These are phyloP conservation scores for Fibroporia radiculosa DNA, from an alignment of 768 basidiomycete species.

Conservation along the genomic window DNA sequence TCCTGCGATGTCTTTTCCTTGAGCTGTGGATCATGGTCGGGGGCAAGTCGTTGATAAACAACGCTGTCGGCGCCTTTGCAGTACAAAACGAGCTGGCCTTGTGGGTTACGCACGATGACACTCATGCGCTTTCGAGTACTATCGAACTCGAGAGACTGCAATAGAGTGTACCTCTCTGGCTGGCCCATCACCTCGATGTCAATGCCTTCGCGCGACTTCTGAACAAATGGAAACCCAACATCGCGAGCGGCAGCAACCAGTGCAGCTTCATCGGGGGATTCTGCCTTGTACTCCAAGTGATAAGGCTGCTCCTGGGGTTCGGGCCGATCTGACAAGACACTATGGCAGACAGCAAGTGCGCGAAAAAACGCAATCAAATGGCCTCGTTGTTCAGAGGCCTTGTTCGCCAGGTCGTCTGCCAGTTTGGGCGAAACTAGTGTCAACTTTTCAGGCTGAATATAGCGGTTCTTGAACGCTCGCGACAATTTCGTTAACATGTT, in stretches of 20 bases:
- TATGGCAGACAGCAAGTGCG: constrained; percentile 92
- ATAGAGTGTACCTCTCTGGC: constrained; percentile 67
- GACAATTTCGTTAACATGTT: constrained; percentile 73
- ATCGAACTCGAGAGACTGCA: constrained; percentile 90
- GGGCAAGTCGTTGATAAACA: constrained; percentile 79
- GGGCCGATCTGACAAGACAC: constrained; percentile 75
- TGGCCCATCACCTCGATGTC: constrained; percentile 93
- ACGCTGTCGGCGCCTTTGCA: constrained; percentile 98
- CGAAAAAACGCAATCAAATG: constrained; percentile 84
- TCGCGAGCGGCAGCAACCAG: constrained; percentile 89
- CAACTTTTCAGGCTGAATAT: constrained; percentile 69
- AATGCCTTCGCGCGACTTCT: constrained; percentile 61
- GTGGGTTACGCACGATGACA: constrained; percentile 78
- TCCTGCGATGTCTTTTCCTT: constrained; percentile 78
- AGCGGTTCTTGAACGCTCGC: constrained; percentile 83
- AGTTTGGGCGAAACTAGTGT: constrained; percentile 86
- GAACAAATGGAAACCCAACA: constrained; percentile 86
- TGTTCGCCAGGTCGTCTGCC: constrained; percentile 67
- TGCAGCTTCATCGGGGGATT: constrained; percentile 93
- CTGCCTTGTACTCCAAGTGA: constrained; percentile 84
- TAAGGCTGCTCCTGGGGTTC: constrained; percentile 55
- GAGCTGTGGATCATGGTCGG: constrained; percentile 62
- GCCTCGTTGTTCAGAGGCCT: constrained; percentile 46
- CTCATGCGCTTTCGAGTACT: constrained; percentile 95
- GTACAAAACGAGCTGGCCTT: constrained; percentile 76